Percentiles rank a stretch among this genome's conserved stretches.
These are phyloP conservation scores for Urtica urens DNA, from an alignment of 306 rosid species.

Conservation along the genomic window DNA sequence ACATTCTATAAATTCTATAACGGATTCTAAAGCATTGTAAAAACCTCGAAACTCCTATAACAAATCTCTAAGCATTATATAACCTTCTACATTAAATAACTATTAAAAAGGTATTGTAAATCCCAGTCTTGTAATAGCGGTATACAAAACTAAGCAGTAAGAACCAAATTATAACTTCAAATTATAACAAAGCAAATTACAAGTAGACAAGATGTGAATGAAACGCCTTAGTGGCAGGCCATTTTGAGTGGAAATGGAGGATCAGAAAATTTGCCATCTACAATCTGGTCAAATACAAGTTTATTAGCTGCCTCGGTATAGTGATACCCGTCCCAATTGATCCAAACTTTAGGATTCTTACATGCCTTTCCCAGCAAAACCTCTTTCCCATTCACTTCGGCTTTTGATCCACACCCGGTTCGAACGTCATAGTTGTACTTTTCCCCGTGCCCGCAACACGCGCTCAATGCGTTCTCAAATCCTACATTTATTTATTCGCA, in stretches of 20 bases:
- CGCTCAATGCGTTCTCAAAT: background rate
- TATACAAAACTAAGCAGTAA: too few relatives aligned
- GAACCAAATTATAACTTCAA: too few relatives aligned
- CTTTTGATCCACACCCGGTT: background rate
- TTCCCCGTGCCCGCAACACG: slow-evolving; percentile 13
- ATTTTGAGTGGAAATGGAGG: slow-evolving; percentile 27
- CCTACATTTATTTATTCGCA: background rate
- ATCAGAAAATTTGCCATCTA: slow-evolving; percentile 28
- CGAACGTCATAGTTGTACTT: background rate
- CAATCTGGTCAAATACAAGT: slow-evolving; percentile 29
- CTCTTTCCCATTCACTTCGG: slow-evolving; percentile 20
- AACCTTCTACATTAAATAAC: too few relatives aligned
- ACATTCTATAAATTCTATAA: too few relatives aligned
- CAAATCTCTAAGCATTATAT: too few relatives aligned
- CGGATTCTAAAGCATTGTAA: too few relatives aligned
- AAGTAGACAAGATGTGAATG: background rate
- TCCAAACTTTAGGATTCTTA: slow-evolving; percentile 23
- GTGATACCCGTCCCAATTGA: slow-evolving; percentile 52
- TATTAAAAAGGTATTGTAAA: too few relatives aligned
- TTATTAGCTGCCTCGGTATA: slow-evolving; percentile 46
- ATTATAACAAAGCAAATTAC: too few relatives aligned
- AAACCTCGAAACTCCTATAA: too few relatives aligned
- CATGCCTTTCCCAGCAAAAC: slow-evolving; percentile 27
- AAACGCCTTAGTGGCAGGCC: slow-evolving; percentile 16
- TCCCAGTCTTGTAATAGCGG: too few relatives aligned